Percentiles rank a stretch among this genome's conserved stretches.
These are phyloP conservation scores for Fusarium sp. DNA, from an alignment of 2,329 filamentous ascomycete genomes.

Conservation along the genomic window DNA sequence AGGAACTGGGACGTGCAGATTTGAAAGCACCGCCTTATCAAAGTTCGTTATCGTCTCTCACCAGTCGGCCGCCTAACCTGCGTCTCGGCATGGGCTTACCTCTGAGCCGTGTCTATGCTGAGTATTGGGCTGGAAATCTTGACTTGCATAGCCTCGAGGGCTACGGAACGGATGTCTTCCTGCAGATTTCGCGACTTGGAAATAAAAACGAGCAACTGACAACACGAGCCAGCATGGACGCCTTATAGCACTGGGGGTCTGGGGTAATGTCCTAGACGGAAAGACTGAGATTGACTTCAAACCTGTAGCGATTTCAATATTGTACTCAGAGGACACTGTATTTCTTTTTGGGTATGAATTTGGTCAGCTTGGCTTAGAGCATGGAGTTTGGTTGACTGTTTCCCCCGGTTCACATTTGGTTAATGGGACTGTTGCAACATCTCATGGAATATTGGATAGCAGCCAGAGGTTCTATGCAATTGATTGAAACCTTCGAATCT, in stretches of 20 bases:
- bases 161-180: conserved; percentile 93
- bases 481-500: conserved; percentile 30
- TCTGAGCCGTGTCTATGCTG: conserved; percentile 92
- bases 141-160: conserved; percentile 93
- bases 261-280: conserved; percentile 15
- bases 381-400: conserved; percentile 37
- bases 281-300: not conserved
- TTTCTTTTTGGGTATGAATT: conserved; percentile 2
- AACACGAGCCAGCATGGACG: conserved; percentile 79
- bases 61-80: conserved; percentile 84
- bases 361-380: conserved; percentile 27
- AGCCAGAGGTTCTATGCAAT: not conserved
- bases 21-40: conserved; percentile 53
- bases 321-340: conserved; percentile 5
- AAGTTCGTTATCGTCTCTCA: conserved; percentile 80
- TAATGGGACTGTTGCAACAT: not conserved
- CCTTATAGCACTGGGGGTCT: conserved; percentile 59
- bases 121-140: conserved; percentile 96
- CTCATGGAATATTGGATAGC: not conserved
- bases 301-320: not conserved
- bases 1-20: conserved; percentile 52
- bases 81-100: conserved; percentile 92
- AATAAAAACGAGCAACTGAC: conserved; percentile 98
- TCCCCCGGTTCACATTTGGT: not conserved
- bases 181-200: conserved; percentile 94